Conservation (phyloP, 2,329 filamentous ascomycete species). For the Cercospora zeina region DNA sequence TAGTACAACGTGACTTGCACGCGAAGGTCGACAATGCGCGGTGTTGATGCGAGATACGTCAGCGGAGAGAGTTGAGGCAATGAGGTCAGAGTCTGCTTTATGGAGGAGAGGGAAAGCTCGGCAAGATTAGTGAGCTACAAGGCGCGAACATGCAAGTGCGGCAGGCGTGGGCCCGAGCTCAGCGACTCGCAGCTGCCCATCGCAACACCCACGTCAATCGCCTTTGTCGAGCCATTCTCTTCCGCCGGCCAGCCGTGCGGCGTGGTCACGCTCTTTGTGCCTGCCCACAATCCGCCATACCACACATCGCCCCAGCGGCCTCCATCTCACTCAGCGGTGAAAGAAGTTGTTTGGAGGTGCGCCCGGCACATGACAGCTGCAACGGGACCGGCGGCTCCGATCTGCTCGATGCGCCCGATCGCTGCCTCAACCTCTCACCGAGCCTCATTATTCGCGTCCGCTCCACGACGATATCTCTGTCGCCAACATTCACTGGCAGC, state of each 20-base stretch:
- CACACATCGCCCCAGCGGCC: neutral
- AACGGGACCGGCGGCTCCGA: neutral
- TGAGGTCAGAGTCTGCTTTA: conserved; percentile 15
- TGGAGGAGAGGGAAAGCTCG: conserved; percentile 11
- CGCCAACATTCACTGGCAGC: neutral
- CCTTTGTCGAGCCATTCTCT: neutral
- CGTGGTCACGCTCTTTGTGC: neutral
- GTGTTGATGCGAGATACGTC: conserved; percentile 15
- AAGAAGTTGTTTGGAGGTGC: neutral
- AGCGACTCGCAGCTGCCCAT: neutral
- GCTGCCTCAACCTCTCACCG: neutral
- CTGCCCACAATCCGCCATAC: neutral
- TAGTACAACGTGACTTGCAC: conserved; percentile 17
- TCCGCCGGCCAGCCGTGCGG: neutral
- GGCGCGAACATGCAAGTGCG: conserved; percentile 8
- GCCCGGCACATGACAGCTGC: neutral
- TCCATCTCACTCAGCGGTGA: neutral
- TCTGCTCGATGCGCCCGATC: conserved; percentile 7
- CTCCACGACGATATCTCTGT: neutral
- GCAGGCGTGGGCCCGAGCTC: neutral
- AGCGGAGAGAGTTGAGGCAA: conserved; percentile 10
- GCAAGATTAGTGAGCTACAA: conserved; percentile 9
- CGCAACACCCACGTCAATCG: neutral
- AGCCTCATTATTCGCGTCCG: neutral
- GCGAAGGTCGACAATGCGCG: conserved; percentile 13